Evolutionary conservation across 2,329 filamentous ascomycete genomes (phyloP), one percentile per base, ranked within the genome.

Genomic region (Hortaea werneckii): DNA sequence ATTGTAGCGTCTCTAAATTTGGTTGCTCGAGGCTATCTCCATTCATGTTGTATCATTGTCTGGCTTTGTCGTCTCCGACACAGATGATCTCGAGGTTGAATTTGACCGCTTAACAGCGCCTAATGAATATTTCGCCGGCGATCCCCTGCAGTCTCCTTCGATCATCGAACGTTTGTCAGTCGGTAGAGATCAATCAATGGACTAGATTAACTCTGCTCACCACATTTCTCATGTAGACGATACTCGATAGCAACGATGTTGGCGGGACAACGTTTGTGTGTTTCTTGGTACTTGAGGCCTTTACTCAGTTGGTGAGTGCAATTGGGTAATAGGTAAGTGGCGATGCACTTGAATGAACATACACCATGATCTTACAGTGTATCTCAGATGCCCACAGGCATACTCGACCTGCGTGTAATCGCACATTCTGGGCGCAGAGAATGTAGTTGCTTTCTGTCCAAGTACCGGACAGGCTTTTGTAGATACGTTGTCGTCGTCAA

Each of bases 351-450:
- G 40, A 10, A 20, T n/a, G 13, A 27, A 20, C 38, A 67, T 57
- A 65, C 75, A 78, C 75, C 75, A 78, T 12, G 73, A 73, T 51
- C 73, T 67, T 40, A 78, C 75, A 6, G 72, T 73, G 54, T 72
- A 78, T 30, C 75, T 69, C 47, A 74, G 62, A 60, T 79, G 75
- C 42, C 68, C 68, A 61, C 76, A 79, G 37, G 68, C 66, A 58
- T 75, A 79, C 49, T 77, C 72, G 45, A 79, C 75, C 61, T 78
- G 72, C 20, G 71, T 78, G 54, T 78, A 78, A 58, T 78, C 75
- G 59, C 76, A 79, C 76, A 79, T 40, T 29, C 30, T 42, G 41
- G 20, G 32, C 4, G 10, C 12, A 12, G 12, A 37, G 10, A 12
- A 37, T 2, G 32, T 37, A 37, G 4, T 37, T 12, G 32, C 20